Conservation (phyloP, 78 protist species). For the Dictyostelium capitatum region DNA sequence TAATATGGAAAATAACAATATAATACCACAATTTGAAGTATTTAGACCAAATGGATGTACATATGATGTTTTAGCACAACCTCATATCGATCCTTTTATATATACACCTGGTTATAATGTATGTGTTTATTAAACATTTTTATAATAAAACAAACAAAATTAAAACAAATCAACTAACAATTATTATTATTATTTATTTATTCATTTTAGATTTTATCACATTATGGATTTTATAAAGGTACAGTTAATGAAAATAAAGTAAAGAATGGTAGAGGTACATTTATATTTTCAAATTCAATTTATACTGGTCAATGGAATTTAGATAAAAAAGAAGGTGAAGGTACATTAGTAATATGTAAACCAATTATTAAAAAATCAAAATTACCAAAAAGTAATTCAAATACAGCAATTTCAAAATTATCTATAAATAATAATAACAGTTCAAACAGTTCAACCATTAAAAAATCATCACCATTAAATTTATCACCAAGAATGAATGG, state of each 20-base stretch:
- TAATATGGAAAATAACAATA: background rate
- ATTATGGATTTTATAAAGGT: conserved; percentile 74
- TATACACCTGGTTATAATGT: background rate
- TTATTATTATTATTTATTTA: too few relatives aligned
- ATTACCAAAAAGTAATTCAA: background rate
- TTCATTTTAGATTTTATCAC: conserved; percentile 23
- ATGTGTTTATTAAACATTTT: background rate
- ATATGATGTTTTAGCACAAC: conserved; percentile 51
- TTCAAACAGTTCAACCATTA: background rate
- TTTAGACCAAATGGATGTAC: conserved; percentile 29
- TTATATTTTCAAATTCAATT: conserved; percentile 22
- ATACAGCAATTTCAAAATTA: background rate
- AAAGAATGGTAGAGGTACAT: conserved; percentile 63
- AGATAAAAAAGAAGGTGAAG: conserved; percentile 70
- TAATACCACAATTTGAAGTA: conserved; percentile 20
- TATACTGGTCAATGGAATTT: conserved; percentile 59
- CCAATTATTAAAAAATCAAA: background rate
- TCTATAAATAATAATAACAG: background rate
- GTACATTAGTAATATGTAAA: conserved; percentile 23
- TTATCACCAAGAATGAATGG: background rate
- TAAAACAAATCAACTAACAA: too few relatives aligned
- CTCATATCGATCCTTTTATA: background rate
- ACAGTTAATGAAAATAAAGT: conserved; percentile 12
- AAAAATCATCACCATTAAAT: background rate
- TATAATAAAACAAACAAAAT: background rate